These are phyloP conservation scores for Blastomyces parvus DNA, from an alignment of 2,329 filamentous ascomycete species.

Conservation along the genomic window DNA sequence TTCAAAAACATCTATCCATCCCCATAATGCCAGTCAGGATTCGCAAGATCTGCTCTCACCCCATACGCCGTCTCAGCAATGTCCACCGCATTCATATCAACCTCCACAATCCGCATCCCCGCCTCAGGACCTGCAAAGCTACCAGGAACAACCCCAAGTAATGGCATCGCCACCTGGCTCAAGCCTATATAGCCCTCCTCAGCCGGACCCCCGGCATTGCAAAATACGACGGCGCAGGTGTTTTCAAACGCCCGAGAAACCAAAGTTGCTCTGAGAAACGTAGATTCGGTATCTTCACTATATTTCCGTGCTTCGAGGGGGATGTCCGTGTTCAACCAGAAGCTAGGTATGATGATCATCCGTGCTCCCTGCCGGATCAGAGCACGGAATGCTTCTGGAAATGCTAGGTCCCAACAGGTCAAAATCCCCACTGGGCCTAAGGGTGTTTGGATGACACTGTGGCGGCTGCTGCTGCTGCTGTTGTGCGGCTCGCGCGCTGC, in stretches of 20 bases:
- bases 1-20: background rate
- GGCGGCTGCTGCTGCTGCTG: background rate
- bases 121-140: conserved; percentile 38
- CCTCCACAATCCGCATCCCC: conserved; percentile 33
- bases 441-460: conserved; percentile 30
- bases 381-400: conserved; percentile 48
- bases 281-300: conserved; percentile 41
- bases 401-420: conserved; percentile 50
- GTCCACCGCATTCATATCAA: conserved; percentile 46
- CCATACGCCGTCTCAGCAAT: conserved; percentile 24
- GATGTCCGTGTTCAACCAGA: conserved; percentile 42
- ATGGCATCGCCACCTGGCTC: conserved; percentile 45
- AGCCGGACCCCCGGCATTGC: conserved; percentile 46
- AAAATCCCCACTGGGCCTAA: conserved; percentile 46
- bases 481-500: background rate
- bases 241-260: conserved; percentile 48
- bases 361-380: conserved; percentile 45
- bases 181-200: conserved; percentile 44
- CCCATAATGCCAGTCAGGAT: conserved; percentile 5
- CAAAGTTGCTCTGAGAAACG: conserved; percentile 44
- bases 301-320: conserved; percentile 36
- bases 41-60: background rate
- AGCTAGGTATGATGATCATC: conserved; percentile 47
- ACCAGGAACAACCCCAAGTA: conserved; percentile 38
- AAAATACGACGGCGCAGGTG: conserved; percentile 47